Evolutionary conservation across 2,329 filamentous ascomycete species (phyloP).

Genomic region (Fusarium pseudonygamai): DNA sequence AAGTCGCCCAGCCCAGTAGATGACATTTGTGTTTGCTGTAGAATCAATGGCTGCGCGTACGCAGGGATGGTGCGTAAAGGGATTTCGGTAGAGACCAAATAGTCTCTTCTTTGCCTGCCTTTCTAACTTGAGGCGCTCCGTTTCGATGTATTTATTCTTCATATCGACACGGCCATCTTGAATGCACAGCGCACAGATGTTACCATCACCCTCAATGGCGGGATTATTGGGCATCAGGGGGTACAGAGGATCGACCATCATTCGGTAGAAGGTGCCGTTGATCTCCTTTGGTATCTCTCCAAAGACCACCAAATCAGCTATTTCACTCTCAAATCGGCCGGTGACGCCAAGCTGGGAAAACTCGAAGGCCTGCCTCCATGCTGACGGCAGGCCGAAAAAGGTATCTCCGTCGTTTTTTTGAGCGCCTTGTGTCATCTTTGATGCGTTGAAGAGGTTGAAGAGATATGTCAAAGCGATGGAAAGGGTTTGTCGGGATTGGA

Average conservation of each 20-base stretch:
- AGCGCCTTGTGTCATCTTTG: too few species aligned
- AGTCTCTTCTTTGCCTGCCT: neutral
- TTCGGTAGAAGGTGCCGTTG: neutral
- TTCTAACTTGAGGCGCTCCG: neutral
- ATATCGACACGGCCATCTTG: neutral
- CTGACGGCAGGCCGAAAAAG: neutral
- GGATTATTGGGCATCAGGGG: neutral
- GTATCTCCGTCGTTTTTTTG: too few species aligned
- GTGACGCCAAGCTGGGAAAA: neutral
- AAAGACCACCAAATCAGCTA: neutral
- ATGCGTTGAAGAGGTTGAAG: too few species aligned
- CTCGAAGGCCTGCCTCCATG: too few species aligned
- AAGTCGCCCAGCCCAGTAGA: too few species aligned
- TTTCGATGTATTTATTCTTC: neutral
- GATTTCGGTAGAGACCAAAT: neutral
- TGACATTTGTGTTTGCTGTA: too few species aligned
- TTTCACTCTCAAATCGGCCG: neutral
- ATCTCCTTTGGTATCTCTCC: neutral
- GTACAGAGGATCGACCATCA: neutral
- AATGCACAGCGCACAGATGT: neutral
- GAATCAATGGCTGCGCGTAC: neutral
- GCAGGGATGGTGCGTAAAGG: neutral
- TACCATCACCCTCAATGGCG: neutral
- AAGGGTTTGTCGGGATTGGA: neutral
- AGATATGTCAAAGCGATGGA: too few species aligned